Conservation (phyloP, 768 basidiomycete species). For the Boletus fagicola region DNA sequence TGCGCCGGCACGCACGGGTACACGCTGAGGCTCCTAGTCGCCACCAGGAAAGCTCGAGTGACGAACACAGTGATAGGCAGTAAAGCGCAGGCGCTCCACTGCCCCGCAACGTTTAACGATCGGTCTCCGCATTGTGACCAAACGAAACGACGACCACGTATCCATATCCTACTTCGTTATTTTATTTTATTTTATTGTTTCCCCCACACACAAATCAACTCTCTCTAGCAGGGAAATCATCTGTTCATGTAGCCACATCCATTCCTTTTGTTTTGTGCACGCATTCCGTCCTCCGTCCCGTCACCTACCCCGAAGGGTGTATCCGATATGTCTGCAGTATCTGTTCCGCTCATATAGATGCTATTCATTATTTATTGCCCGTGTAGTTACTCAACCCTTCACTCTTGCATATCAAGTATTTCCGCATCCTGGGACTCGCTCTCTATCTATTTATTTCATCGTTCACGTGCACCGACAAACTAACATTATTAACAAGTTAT, state of each 20-base stretch:
- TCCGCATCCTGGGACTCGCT: background rate
- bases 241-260: background rate
- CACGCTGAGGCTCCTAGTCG: constrained; percentile 43
- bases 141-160: background rate
- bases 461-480: background rate
- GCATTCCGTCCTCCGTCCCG: background rate
- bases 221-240: background rate
- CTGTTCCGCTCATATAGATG: background rate
- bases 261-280: background rate
- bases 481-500: background rate
- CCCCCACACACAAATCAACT: background rate
- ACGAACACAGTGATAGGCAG: constrained; percentile 44
- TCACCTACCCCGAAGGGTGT: background rate
- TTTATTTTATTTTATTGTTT: background rate
- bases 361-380: background rate
- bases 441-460: background rate
- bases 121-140: constrained; percentile 3
- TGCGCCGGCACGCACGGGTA: constrained; percentile 81
- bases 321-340: background rate
- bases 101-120: constrained; percentile 7
- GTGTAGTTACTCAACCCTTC: background rate
- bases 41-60: constrained; percentile 42
- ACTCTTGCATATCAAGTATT: background rate
- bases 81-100: constrained; percentile 22
- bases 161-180: background rate